Evolutionary conservation across 345 rosid species (phyloP), one percentile per base, ranked within the genome.

Genomic region (Melastoma malabathricum): DNA sequence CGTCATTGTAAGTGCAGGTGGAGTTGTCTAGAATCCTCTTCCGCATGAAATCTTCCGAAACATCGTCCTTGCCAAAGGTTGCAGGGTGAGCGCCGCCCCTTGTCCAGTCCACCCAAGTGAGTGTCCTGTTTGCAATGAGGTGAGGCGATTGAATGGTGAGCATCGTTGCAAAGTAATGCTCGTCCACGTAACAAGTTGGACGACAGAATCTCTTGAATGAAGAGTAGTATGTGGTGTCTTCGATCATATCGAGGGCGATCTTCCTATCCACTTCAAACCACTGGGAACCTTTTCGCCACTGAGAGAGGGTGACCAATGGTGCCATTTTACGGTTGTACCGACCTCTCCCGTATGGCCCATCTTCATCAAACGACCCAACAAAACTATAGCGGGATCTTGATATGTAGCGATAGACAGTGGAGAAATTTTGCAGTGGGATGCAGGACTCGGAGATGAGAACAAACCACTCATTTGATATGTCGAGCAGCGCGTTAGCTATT

Each of bases 271-370:
- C 68, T 68, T 86, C 94, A 56, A 90, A 86, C 96, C 94, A 90
- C 52, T 90, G 98, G 43, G 98, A 75, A 41, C 98, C 98, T 74
- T 90, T 90, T 12, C 93, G 81, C 98, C 98, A 92, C 48, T 87
- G 84, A 54, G 69, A 57, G 41, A 84, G 77, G 13, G 62, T 72
- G 48, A 92, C 80, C 59, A 70, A 93, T 0, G 96, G 95, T 51
- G 74, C 73, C 88, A 84, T 72, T 38, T 56, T 72, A 31, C 10
- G 17, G 50, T 71, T 39, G 52, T 92, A 87, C 50, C 95, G 80
- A 2, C 96, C 96, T 69, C 96, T 75, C 5, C 98, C 96, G 15
- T 66, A 70, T 10, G 86, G 89, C 49, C 98, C 78, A 15, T 49
- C 63, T 53, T 92, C 96, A 55, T 87, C 96, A 50, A 68, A 79